These are phyloP conservation scores for Areca catechu DNA, from an alignment of 176 grass and related monocot species.

Conservation along the genomic window DNA sequence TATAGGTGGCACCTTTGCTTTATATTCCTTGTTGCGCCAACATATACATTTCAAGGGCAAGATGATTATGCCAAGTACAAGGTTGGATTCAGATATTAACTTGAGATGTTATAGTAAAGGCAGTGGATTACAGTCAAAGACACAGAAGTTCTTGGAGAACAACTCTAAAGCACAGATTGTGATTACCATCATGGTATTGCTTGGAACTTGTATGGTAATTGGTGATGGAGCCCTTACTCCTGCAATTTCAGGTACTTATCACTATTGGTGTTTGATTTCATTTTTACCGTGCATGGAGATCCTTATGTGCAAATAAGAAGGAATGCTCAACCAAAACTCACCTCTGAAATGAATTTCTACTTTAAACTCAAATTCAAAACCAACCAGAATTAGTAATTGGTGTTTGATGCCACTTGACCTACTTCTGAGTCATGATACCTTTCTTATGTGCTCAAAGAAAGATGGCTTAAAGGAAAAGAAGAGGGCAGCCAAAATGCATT, in stretches of 20 bases:
- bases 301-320: too few relatives aligned
- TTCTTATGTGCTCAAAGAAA: too few relatives aligned
- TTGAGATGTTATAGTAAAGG: constrained; percentile 49
- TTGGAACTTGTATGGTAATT: constrained; percentile 73
- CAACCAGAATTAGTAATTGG: too few relatives aligned
- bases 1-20: constrained; percentile 74
- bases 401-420: too few relatives aligned
- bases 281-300: too few relatives aligned
- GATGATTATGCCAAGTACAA: constrained; percentile 42
- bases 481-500: too few relatives aligned
- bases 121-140: constrained; percentile 24
- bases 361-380: too few relatives aligned
- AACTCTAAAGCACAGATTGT: constrained; percentile 32
- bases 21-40: constrained; percentile 68
- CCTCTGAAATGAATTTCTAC: too few relatives aligned
- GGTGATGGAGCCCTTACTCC: constrained; percentile 79
- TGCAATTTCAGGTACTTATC: constrained; percentile 62
- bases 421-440: too few relatives aligned
- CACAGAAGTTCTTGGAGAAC: constrained; percentile 43
- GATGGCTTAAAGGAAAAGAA: too few relatives aligned
- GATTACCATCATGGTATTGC: constrained; percentile 52
- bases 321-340: too few relatives aligned
- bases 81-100: constrained; percentile 47
- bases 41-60: constrained; percentile 60
- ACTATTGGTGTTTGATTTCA: too few relatives aligned